Evolutionary conservation across 2,329 filamentous ascomycete genomes (phyloP).

Genomic region (Colletotrichum sp.): DNA sequence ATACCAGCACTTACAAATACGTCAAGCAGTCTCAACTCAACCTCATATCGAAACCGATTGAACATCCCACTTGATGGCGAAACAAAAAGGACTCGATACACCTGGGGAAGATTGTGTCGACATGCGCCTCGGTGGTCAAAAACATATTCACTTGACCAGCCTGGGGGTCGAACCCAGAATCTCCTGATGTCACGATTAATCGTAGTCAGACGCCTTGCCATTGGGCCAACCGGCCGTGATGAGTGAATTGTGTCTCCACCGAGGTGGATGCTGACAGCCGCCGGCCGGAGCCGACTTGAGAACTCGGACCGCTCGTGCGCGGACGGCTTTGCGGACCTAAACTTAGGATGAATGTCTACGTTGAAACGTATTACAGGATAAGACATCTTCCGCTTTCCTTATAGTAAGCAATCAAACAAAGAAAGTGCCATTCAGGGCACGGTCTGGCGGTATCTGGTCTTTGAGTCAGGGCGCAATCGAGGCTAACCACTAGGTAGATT

Average conservation of each 20-base stretch:
- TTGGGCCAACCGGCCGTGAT: conserved; percentile 33
- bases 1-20: background rate
- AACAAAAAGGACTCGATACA: background rate
- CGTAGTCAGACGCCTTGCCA: conserved; percentile 50
- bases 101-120: background rate
- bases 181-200: conserved; percentile 19
- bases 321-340: background rate
- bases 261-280: background rate
- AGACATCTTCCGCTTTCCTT: background rate
- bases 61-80: background rate
- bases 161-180: conserved; percentile 22
- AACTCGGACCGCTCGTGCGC: background rate
- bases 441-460: background rate
- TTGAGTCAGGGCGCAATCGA: background rate
- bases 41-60: background rate
- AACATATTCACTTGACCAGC: background rate
- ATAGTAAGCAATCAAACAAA: background rate
- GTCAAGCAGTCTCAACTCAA: background rate
- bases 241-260: background rate
- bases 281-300: rapidly evolving
- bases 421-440: background rate
- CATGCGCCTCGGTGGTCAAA: background rate
- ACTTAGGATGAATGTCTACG: background rate
- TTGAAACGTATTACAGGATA: background rate
- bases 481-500: background rate